phyloP scores from a whole-genome alignment of 306 rosid species.

The Pterocarpus santalinus region DNA sequence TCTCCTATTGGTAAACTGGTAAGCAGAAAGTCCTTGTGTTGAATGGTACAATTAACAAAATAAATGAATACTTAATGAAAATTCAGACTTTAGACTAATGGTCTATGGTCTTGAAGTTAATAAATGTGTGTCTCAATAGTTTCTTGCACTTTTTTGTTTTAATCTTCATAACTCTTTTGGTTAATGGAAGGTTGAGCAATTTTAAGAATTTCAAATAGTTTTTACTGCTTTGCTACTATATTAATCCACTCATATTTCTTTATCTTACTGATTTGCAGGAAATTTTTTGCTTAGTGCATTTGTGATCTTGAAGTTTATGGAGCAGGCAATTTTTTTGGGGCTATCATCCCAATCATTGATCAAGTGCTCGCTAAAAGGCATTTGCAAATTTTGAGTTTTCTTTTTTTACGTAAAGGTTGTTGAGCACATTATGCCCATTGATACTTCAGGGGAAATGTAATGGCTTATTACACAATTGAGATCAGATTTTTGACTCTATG shows the following conservation, averaged over 20 bases:
- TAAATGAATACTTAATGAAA: not conserved
- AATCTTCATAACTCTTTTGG: not conserved
- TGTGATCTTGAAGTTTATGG: constrained; percentile 1
- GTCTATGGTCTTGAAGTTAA: not conserved
- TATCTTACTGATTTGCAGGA: constrained; percentile 29
- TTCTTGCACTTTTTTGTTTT: not conserved
- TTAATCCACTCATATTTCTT: constrained; percentile 8
- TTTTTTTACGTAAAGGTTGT: not conserved
- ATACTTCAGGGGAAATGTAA: not conserved
- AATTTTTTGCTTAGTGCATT: not conserved
- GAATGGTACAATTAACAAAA: not conserved
- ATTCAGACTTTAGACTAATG: not conserved
- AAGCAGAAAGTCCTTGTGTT: not conserved
- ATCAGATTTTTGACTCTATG: not conserved
- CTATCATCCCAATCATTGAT: constrained; percentile 24
- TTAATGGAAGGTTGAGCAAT: constrained; percentile 4
- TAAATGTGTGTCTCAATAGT: not conserved
- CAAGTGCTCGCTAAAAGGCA: constrained; percentile 38
- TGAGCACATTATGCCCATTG: constrained; percentile 23
- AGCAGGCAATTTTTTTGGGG: not conserved
- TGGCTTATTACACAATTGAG: not conserved
- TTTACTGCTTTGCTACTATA: not conserved
- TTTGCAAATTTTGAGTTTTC: constrained; percentile 37
- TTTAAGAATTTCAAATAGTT: not conserved
- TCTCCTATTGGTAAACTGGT: not conserved